phyloP scores from a whole-genome alignment of 2,329 filamentous ascomycete genomes.

The Ophiocordyceps polyrhachis-furcata region DNA sequence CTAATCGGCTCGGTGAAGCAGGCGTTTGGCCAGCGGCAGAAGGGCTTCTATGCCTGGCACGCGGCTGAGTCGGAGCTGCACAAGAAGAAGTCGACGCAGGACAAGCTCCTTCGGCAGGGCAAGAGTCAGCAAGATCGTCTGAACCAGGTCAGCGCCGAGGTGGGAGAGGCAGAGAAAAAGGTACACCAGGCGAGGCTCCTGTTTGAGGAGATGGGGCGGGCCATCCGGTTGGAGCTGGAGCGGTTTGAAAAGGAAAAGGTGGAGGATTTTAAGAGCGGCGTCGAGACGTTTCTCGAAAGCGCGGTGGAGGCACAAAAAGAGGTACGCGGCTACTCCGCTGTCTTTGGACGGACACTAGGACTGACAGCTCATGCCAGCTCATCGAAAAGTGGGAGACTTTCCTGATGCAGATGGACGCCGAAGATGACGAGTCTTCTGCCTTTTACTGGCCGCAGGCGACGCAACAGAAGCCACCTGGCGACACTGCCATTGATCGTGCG shows the following conservation, averaged over 20 bases:
- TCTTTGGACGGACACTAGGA: background rate
- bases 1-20: slow-evolving; percentile 90
- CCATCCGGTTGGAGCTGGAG: slow-evolving; percentile 83
- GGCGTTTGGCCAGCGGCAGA: slow-evolving; percentile 81
- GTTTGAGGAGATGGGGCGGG: slow-evolving; percentile 92
- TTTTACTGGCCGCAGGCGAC: slow-evolving; percentile 44
- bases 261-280: slow-evolving; percentile 94
- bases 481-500: slow-evolving; percentile 42
- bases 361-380: slow-evolving; percentile 20
- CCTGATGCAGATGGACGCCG: slow-evolving; percentile 83
- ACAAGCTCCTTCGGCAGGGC: slow-evolving; percentile 87
- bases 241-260: slow-evolving; percentile 95
- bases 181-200: slow-evolving; percentile 76
- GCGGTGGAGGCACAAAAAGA: slow-evolving; percentile 98
- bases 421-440: slow-evolving; percentile 54
- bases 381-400: slow-evolving; percentile 97
- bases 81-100: slow-evolving; percentile 76
- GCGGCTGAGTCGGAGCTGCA: slow-evolving; percentile 72
- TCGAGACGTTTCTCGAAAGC: slow-evolving; percentile 94
- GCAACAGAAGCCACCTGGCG: slow-evolving; percentile 27
- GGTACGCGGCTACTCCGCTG: slow-evolving; percentile 32
- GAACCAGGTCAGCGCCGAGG: slow-evolving; percentile 80
- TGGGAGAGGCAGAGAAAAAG: slow-evolving; percentile 84
- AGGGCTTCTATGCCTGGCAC: slow-evolving; percentile 91
- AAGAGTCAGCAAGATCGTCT: slow-evolving; percentile 91